Evolutionary conservation across 495 filamentous ascomycete species (phyloP).

Genomic region (Aspergillus leporis): DNA sequence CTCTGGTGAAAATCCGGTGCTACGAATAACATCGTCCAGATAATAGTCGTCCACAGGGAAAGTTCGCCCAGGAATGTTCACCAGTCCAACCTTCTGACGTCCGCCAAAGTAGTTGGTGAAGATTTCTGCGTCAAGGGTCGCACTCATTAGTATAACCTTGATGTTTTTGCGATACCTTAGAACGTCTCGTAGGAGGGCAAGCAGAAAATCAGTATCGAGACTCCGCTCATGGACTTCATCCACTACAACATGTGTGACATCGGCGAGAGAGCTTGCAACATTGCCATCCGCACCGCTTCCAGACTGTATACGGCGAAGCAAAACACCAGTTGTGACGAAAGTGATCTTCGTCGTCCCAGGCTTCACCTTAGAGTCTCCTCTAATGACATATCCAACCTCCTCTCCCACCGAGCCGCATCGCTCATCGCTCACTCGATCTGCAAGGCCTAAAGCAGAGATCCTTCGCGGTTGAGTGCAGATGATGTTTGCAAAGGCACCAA

Average conservation of each 20-base stretch:
- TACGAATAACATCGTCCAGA: constrained; percentile 80
- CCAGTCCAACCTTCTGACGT: constrained; percentile 64
- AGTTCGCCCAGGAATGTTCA: constrained; percentile 87
- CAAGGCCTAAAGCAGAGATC: constrained; percentile 91
- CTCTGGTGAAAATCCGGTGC: constrained; percentile 69
- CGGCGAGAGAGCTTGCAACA: constrained; percentile 74
- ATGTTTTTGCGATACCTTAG: constrained; percentile 74
- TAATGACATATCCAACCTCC: constrained; percentile 92
- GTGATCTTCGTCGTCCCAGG: constrained; percentile 78
- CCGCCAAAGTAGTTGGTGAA: constrained; percentile 84
- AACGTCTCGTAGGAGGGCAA: constrained; percentile 86
- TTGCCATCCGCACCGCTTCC: constrained; percentile 75
- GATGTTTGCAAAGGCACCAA: constrained; percentile 83
- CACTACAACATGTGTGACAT: constrained; percentile 92
- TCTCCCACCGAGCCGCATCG: constrained; percentile 78
- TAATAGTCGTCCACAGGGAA: constrained; percentile 89
- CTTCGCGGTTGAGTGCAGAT: constrained; percentile 93
- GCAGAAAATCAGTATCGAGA: constrained; percentile 90
- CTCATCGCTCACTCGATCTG: constrained; percentile 92
- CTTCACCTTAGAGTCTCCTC: constrained; percentile 78
- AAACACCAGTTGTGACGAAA: constrained; percentile 96
- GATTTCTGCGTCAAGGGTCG: constrained; percentile 85
- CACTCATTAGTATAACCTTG: constrained; percentile 96
- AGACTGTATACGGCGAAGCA: constrained; percentile 84
- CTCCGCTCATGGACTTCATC: constrained; percentile 97